phyloP scores from a whole-genome alignment of 2,329 filamentous ascomycete species.

The Talaromyces sp. region DNA sequence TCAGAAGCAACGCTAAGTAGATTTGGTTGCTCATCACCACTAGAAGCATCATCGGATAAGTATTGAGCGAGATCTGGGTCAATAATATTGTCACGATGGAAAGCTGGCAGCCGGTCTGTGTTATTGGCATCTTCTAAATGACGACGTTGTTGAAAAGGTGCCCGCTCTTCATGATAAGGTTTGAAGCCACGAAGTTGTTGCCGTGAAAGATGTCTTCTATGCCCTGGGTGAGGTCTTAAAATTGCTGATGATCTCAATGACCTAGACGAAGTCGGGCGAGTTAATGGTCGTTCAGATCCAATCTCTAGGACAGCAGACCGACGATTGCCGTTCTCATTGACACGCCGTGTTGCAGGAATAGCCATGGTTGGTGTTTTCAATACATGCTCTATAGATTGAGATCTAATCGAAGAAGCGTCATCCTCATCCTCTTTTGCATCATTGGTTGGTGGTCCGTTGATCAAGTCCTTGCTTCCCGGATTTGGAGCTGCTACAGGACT shows the following conservation, averaged over 20 bases:
- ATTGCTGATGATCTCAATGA: constrained; percentile 73
- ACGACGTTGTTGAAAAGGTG: constrained; percentile 81
- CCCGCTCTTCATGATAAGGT: constrained; percentile 69
- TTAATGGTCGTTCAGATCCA: constrained; percentile 70
- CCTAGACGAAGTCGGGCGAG: constrained; percentile 88
- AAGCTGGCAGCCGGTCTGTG: constrained; percentile 74
- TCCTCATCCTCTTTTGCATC: constrained; percentile 45
- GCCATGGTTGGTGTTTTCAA: constrained; percentile 59
- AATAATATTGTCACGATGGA: constrained; percentile 97
- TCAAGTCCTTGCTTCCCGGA: constrained; percentile 47
- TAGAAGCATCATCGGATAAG: constrained; percentile 91
- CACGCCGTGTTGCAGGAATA: constrained; percentile 62
- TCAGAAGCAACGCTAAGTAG: constrained; percentile 72
- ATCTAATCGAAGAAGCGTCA: constrained; percentile 46
- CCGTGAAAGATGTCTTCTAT: constrained; percentile 83
- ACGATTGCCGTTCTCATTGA: constrained; percentile 74
- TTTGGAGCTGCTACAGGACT: constrained; percentile 60
- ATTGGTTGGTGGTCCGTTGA: constrained; percentile 50
- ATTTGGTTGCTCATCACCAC: constrained; percentile 85
- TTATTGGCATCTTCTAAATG: constrained; percentile 63
- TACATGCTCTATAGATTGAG: constrained; percentile 46
- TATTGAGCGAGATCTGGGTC: constrained; percentile 93
- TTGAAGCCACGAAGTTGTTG: constrained; percentile 79
- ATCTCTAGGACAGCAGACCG: constrained; percentile 88
- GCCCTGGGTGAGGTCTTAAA: constrained; percentile 72